Conservation (phyloP, 1,139 yeast species). For the Kazachstania sp. region DNA sequence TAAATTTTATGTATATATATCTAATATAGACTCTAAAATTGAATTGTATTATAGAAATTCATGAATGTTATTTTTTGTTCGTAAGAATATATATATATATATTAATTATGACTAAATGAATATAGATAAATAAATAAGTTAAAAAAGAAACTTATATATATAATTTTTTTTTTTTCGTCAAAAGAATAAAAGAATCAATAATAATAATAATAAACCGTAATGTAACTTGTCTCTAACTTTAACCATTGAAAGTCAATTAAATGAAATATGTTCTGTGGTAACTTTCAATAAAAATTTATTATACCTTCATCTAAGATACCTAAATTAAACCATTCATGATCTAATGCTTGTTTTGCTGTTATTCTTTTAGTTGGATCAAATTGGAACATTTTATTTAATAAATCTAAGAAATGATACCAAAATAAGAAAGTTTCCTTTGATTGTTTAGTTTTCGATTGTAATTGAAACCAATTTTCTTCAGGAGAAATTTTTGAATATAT, state of each 20-base stretch:
- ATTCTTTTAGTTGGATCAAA: slow-evolving; percentile 58
- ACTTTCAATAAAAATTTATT: slow-evolving; percentile 18
- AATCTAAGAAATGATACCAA: slow-evolving; percentile 70
- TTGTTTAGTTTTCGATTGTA: slow-evolving; percentile 17
- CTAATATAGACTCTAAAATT: not conserved
- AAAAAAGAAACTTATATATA: too few relatives aligned
- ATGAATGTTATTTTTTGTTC: too few relatives aligned
- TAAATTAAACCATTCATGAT: slow-evolving; percentile 68
- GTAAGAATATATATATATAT: not conserved
- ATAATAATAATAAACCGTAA: too few relatives aligned
- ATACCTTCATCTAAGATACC: slow-evolving; percentile 67
- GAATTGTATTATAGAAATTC: not conserved
- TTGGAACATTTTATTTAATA: slow-evolving; percentile 50
- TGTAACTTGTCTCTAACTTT: too few relatives aligned
- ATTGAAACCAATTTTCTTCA: slow-evolving; percentile 26
- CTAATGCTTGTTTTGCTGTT: slow-evolving; percentile 60
- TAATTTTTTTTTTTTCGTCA: too few relatives aligned
- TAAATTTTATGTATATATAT: too few relatives aligned
- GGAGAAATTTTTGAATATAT: slow-evolving; percentile 29
- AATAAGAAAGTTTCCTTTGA: slow-evolving; percentile 50
- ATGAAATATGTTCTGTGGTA: too few relatives aligned
- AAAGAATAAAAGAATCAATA: too few relatives aligned
- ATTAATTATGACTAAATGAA: not conserved
- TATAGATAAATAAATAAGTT: not conserved
- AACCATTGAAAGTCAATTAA: too few relatives aligned